A percentile compares a stretch with the other conserved stretches of the same genome.
Conservation (phyloP, 306 rosid species). For the Lathyrus aphaca region DNA sequence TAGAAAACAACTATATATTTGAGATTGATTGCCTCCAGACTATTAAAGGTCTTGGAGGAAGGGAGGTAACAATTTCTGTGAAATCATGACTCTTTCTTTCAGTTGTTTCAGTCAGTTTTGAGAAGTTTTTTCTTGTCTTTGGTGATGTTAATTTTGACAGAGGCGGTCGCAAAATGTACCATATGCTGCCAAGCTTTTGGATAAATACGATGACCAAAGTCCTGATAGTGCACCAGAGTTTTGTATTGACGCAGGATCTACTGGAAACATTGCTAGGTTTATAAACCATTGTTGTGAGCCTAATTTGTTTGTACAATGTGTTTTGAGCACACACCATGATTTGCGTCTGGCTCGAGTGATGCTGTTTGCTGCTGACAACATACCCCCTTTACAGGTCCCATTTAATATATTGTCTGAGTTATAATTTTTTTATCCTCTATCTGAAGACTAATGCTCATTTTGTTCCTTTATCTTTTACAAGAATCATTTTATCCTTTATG, state of each 20-base stretch:
- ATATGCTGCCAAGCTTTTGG: constrained; percentile 48
- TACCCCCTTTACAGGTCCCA: constrained; percentile 92
- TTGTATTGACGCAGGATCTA: constrained; percentile 86
- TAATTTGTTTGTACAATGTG: constrained; percentile 94
- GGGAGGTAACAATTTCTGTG: constrained; percentile 66
- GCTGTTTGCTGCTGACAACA: constrained; percentile 96
- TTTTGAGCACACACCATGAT: constrained; percentile 82
- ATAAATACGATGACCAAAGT: constrained; percentile 59
- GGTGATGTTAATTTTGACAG: constrained; percentile 46
- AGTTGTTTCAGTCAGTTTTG: background rate
- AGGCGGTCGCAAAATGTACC: constrained; percentile 64
- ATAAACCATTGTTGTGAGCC: constrained; percentile 97
- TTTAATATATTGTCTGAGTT: background rate
- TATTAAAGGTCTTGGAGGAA: constrained; percentile 83
- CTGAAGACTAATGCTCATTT: background rate
- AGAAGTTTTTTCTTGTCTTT: constrained; percentile 19
- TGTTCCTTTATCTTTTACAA: background rate
- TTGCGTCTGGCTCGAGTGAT: constrained; percentile 79
- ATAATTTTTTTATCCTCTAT: background rate
- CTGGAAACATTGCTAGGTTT: constrained; percentile 86
- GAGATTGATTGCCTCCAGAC: constrained; percentile 97
- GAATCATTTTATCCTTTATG: background rate
- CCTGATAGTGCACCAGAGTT: constrained; percentile 75
- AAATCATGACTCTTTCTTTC: background rate
- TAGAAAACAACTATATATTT: constrained; percentile 79